phyloP scores from a whole-genome alignment of 2,329 filamentous ascomycete species.

The Exophiala phaeomuriformis region DNA sequence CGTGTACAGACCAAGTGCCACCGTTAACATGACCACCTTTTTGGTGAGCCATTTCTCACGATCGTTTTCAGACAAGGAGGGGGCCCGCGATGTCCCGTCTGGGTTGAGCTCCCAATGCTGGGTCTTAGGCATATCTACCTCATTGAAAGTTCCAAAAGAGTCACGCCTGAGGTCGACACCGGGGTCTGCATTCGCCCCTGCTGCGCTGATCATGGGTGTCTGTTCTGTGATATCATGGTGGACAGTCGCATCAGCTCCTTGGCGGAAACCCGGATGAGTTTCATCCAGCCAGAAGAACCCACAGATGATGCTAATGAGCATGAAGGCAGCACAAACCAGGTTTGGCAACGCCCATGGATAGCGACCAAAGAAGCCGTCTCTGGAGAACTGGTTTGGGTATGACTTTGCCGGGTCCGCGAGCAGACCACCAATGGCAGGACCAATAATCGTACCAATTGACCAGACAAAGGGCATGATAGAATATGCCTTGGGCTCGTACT shows the following conservation, averaged over 20 bases:
- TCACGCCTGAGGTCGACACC: slow-evolving; percentile 68
- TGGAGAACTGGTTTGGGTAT: slow-evolving; percentile 64
- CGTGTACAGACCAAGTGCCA: slow-evolving; percentile 83
- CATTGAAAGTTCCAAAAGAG: slow-evolving; percentile 67
- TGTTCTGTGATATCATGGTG: slow-evolving; percentile 47
- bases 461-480: slow-evolving; percentile 93
- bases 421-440: slow-evolving; percentile 77
- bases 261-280: slow-evolving; percentile 77
- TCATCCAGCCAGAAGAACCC: slow-evolving; percentile 79
- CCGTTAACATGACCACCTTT: slow-evolving; percentile 65
- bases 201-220: slow-evolving; percentile 68
- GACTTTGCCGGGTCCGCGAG: slow-evolving; percentile 71
- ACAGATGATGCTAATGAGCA: slow-evolving; percentile 69
- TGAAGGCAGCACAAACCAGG: slow-evolving; percentile 68
- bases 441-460: slow-evolving; percentile 82
- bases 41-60: slow-evolving; percentile 49
- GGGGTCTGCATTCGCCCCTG: slow-evolving; percentile 65
- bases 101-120: slow-evolving; percentile 47
- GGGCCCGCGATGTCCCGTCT: slow-evolving; percentile 37
- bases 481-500: slow-evolving; percentile 82
- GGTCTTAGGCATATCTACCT: slow-evolving; percentile 48
- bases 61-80: slow-evolving; percentile 35
- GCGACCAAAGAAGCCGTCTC: slow-evolving; percentile 58
- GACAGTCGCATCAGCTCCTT: slow-evolving; percentile 38
- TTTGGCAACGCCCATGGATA: slow-evolving; percentile 90